Conservation (phyloP, 164 flowering plant species). For the Sedum album region DNA sequence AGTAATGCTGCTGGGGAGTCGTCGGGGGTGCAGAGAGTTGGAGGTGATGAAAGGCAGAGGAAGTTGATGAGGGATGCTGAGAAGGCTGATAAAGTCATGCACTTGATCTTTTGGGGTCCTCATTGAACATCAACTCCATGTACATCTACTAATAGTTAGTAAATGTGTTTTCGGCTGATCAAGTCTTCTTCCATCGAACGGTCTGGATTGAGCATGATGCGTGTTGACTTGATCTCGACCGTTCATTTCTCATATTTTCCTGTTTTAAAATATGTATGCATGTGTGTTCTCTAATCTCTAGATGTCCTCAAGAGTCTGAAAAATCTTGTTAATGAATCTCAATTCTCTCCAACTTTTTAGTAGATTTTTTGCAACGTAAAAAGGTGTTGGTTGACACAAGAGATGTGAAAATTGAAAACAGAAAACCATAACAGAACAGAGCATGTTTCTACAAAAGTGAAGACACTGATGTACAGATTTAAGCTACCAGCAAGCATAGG, state of each 20-base stretch:
- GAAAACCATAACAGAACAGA: too few relatives aligned
- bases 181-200: not conserved
- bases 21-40: not conserved
- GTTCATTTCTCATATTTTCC: not conserved
- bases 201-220: not conserved
- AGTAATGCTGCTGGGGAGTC: constrained; percentile 2
- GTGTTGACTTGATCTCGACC: not conserved
- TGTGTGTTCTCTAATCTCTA: not conserved
- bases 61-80: constrained; percentile 10
- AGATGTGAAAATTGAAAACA: too few relatives aligned
- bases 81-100: constrained; percentile 17
- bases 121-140: not conserved
- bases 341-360: not conserved
- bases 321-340: too few relatives aligned
- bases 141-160: not conserved
- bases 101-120: constrained; percentile 20
- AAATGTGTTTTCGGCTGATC: too few relatives aligned
- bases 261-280: too few relatives aligned
- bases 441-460: too few relatives aligned
- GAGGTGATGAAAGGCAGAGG: constrained; percentile 7
- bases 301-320: not conserved
- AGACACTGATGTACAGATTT: too few relatives aligned
- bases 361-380: too few relatives aligned
- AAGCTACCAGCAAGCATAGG: too few relatives aligned
- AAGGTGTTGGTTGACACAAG: too few relatives aligned